These are phyloP conservation scores for Pinus albicaulis DNA, from an alignment of 75 land plant species.

Conservation along the genomic window DNA sequence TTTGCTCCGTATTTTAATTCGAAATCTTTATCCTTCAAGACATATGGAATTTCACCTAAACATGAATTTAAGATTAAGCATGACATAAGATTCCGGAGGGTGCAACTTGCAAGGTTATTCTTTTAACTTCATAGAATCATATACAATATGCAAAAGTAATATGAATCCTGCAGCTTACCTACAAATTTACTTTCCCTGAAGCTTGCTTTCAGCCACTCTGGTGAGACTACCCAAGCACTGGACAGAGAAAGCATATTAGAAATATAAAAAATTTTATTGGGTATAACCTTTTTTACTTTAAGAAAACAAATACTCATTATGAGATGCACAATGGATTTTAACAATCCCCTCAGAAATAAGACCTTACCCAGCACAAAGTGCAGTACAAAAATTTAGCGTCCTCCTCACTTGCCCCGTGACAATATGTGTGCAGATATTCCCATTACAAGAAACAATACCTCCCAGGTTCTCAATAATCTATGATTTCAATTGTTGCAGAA, in stretches of 20 bases:
- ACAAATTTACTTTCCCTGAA: conserved; percentile 54
- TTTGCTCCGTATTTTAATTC: conserved; percentile 43
- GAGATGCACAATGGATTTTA: neutral
- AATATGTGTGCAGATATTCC: conserved; percentile 73
- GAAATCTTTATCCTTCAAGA: conserved; percentile 64
- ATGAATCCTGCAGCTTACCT: conserved; percentile 37
- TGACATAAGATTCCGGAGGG: neutral
- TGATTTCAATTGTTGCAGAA: neutral
- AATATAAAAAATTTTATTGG: neutral
- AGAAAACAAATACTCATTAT: neutral
- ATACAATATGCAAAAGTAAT: neutral
- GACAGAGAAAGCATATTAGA: neutral
- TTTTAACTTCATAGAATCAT: conserved; percentile 1
- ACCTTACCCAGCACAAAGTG: conserved; percentile 75
- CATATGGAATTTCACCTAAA: conserved; percentile 63
- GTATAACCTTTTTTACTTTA: neutral
- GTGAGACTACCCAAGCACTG: conserved; percentile 83
- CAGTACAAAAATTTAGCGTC: conserved; percentile 78
- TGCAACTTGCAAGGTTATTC: neutral
- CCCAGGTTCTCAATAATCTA: conserved; percentile 73
- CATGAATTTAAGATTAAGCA: neutral
- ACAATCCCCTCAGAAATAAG: neutral
- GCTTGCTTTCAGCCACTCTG: conserved; percentile 82
- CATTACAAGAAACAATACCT: conserved; percentile 62
- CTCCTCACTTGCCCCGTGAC: conserved; percentile 71